Evolutionary conservation across 2,329 filamentous ascomycete genomes (phyloP).

Genomic region (Beauveria bassiana): DNA sequence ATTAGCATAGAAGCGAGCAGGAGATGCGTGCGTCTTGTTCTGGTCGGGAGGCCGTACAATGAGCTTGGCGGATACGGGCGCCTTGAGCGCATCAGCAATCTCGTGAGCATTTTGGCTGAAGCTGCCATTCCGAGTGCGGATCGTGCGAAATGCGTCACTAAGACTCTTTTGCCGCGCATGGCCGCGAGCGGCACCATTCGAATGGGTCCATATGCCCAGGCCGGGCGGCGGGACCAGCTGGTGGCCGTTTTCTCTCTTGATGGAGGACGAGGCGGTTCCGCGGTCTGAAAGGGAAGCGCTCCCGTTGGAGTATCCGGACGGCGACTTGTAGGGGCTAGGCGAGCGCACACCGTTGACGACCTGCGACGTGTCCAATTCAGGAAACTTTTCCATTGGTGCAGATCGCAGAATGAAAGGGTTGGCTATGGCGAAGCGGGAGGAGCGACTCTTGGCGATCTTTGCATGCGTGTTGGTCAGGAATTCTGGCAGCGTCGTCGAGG

Average conservation of each 20-base stretch:
- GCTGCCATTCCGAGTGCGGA: conserved; percentile 72
- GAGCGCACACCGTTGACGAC: conserved; percentile 21
- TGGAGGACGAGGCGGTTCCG: conserved; percentile 19
- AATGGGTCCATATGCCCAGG: conserved; percentile 12
- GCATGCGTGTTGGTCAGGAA: not conserved
- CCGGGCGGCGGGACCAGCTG: conserved; percentile 16
- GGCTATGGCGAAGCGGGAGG: not conserved
- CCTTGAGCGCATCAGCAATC: conserved; percentile 81
- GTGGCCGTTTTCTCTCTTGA: conserved; percentile 19
- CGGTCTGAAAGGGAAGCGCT: conserved; percentile 22
- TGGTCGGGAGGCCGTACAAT: conserved; percentile 52
- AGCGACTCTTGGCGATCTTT: not conserved
- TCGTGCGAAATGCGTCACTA: conserved; percentile 76
- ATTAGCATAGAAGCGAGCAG: conserved; percentile 11
- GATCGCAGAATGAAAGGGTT: not conserved
- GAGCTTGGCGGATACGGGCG: conserved; percentile 80
- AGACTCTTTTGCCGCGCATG: conserved; percentile 79
- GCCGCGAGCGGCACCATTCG: conserved; percentile 28
- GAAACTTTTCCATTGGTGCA: conserved; percentile 48
- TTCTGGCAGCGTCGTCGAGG: not conserved
- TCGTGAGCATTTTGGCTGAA: conserved; percentile 91
- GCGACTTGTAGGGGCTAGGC: conserved; percentile 21
- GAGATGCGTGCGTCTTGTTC: not conserved
- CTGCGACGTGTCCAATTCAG: conserved; percentile 41
- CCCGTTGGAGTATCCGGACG: conserved; percentile 22